Evolutionary conservation across 2,329 filamentous ascomycete genomes (phyloP).

Genomic region (Pseudogymnoascus pannorum): DNA sequence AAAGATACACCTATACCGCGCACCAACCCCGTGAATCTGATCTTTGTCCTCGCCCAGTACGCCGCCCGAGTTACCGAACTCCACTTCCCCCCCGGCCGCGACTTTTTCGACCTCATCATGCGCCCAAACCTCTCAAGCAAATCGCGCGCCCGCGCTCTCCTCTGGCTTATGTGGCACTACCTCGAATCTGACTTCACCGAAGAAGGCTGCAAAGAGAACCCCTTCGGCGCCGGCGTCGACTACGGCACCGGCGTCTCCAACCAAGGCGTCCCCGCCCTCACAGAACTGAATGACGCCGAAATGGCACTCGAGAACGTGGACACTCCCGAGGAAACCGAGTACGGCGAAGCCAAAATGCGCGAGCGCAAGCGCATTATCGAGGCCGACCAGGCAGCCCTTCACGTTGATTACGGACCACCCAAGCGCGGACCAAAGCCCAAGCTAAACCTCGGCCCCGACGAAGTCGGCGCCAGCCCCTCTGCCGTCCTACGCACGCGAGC

Average conservation of each 20-base stretch:
- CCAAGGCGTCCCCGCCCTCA: conserved; percentile 61
- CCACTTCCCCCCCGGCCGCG: conserved; percentile 76
- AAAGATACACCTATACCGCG: conserved; percentile 63
- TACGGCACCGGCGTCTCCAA: conserved; percentile 58
- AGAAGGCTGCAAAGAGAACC: conserved; percentile 82
- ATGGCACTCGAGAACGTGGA: conserved; percentile 67
- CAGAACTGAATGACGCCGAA: conserved; percentile 57
- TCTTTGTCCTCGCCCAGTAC: conserved; percentile 87
- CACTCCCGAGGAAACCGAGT: conserved; percentile 59
- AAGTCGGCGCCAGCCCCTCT: conserved; percentile 41
- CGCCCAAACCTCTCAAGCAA: conserved; percentile 71
- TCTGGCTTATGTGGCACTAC: conserved; percentile 99
- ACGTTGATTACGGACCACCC: conserved; percentile 38
- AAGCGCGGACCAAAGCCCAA: conserved; percentile 43
- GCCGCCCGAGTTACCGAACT: conserved; percentile 87
- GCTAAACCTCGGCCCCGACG: conserved; percentile 30
- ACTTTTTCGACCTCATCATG: conserved; percentile 98
- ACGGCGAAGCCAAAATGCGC: conserved; percentile 65
- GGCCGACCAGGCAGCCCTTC: conserved; percentile 53
- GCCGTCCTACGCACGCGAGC: conserved; percentile 54
- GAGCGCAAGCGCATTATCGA: conserved; percentile 69
- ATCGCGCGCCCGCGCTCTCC: conserved; percentile 78
- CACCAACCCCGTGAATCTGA: conserved; percentile 94
- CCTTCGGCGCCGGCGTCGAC: conserved; percentile 69
- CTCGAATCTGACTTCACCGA: conserved; percentile 90